phyloP scores from a whole-genome alignment of 306 rosid genomes.

The Quercus ilex region DNA sequence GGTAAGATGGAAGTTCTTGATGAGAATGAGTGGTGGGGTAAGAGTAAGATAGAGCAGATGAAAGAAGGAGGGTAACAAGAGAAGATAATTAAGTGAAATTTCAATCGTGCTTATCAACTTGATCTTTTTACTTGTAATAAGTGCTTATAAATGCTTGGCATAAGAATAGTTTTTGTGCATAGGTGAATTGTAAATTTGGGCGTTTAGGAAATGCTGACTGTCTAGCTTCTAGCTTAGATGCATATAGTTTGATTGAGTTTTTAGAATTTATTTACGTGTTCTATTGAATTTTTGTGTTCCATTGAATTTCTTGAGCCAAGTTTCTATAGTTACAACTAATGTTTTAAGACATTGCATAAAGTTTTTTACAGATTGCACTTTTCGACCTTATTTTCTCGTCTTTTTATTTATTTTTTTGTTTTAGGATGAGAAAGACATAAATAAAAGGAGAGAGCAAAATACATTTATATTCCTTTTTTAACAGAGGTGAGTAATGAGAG shows the following conservation, averaged over 20 bases:
- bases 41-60: slow-evolving; percentile 57
- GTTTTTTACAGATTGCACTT: no score
- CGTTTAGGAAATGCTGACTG: no score
- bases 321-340: no score
- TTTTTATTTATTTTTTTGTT: no score
- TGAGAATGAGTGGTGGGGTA: slow-evolving; percentile 80
- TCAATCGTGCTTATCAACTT: slow-evolving; percentile 50
- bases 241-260: background rate
- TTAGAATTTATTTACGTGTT: background rate
- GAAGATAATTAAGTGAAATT: slow-evolving; percentile 63
- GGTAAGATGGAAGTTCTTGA: slow-evolving; percentile 74
- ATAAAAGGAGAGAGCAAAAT: no score
- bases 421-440: no score
- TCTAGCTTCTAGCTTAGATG: background rate
- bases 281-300: no score
- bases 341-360: no score
- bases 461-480: no score
- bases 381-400: no score
- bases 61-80: slow-evolving; percentile 68
- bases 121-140: slow-evolving; percentile 61
- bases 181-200: background rate
- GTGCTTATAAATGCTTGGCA: slow-evolving; percentile 13
- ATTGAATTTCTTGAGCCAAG: no score
- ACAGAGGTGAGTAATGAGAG: no score
- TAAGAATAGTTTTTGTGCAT: background rate